Conservation (phyloP, 176 grass and related monocot genomes). For the Hyparrhenia diplandra region DNA sequence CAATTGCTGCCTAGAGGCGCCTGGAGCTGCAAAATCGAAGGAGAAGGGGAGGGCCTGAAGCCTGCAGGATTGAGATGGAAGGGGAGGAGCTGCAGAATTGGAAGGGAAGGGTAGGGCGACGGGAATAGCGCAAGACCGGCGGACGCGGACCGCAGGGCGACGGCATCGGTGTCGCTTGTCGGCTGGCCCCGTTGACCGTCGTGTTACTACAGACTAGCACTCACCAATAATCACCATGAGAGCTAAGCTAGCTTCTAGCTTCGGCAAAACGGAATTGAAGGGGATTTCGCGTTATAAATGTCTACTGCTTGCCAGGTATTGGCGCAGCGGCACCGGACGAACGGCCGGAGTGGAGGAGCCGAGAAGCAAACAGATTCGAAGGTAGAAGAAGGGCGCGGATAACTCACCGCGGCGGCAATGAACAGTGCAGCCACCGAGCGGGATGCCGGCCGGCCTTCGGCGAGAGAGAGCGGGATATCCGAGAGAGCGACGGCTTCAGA, state of each 20-base stretch:
- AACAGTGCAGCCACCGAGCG: background rate
- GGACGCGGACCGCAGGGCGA: background rate
- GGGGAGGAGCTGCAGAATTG: too few relatives aligned
- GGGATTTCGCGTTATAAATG: background rate
- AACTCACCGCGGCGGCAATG: constrained; percentile 1
- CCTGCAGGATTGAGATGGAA: too few relatives aligned
- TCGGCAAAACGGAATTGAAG: background rate
- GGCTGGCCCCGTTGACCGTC: too few relatives aligned
- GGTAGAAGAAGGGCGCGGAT: background rate
- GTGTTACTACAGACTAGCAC: background rate
- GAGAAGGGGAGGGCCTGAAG: background rate
- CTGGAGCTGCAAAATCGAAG: background rate
- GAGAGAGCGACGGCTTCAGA: background rate
- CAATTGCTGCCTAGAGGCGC: too few relatives aligned
- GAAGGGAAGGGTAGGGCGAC: background rate
- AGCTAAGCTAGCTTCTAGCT: background rate
- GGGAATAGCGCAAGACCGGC: background rate
- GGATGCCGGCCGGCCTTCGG: background rate
- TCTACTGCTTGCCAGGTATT: background rate
- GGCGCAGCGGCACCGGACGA: background rate
- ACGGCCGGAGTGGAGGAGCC: background rate
- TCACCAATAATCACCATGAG: background rate
- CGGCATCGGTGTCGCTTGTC: too few relatives aligned
- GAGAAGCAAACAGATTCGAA: background rate
- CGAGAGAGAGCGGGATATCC: background rate